These are phyloP conservation scores for Coffea canephora DNA, from an alignment of 257 asterid genomes.

Conservation along the genomic window DNA sequence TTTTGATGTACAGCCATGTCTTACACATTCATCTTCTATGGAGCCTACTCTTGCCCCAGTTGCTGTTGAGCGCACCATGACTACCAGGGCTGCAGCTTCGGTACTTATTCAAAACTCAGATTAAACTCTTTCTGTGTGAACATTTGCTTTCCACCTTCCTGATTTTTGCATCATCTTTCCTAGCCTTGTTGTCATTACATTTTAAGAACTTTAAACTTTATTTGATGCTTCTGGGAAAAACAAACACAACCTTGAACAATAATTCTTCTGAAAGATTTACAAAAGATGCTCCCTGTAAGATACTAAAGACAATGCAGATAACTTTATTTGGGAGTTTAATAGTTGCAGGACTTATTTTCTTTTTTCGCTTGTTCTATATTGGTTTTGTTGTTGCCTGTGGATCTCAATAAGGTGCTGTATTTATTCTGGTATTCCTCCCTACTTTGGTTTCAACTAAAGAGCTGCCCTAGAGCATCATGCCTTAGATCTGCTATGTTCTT, in stretches of 20 bases:
- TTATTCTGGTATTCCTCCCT: background rate
- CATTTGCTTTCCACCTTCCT: background rate
- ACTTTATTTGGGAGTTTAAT: background rate
- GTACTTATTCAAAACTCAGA: conserved; percentile 34
- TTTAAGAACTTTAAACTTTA: background rate
- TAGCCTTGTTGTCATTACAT: background rate
- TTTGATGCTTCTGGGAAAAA: too few species aligned
- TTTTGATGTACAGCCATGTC: conserved; percentile 89
- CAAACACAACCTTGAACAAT: background rate
- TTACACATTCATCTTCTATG: conserved; percentile 87
- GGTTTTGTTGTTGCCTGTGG: background rate
- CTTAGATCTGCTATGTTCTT: background rate
- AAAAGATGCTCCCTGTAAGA: background rate
- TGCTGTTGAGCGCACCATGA: conserved; percentile 96
- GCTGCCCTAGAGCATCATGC: background rate
- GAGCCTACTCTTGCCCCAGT: conserved; percentile 99
- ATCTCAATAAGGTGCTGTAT: background rate
- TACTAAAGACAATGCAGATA: background rate
- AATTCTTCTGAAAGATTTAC: background rate
- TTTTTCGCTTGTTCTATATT: background rate
- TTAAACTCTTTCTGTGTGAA: background rate
- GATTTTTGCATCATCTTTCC: background rate
- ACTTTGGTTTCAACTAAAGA: background rate
- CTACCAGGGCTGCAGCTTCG: conserved; percentile 98
- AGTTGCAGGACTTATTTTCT: background rate